Evolutionary conservation across 305 asterid genomes (phyloP).

Genomic region (Petunia hybrid): DNA sequence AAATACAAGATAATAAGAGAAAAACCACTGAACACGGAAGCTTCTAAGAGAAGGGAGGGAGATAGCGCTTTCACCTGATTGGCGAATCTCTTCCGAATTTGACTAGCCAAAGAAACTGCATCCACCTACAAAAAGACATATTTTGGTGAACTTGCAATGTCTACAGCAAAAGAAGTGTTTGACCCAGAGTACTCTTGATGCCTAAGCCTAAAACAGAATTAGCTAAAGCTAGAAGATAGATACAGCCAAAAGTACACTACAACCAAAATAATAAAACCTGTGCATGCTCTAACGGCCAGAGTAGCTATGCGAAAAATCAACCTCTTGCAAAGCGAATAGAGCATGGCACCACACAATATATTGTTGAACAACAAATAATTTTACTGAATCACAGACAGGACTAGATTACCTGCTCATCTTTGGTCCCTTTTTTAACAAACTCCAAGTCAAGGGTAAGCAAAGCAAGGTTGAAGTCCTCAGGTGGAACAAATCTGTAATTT

Average conservation of each 20-base stretch:
- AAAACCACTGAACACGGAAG: background rate
- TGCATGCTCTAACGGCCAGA: conserved; percentile 11
- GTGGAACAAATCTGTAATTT: conserved; percentile 72
- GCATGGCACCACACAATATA: conserved; percentile 4
- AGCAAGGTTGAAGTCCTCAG: conserved; percentile 82
- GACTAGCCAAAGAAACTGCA: conserved; percentile 76
- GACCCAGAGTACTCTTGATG: background rate
- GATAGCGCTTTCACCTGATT: conserved; percentile 65
- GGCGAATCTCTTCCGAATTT: conserved; percentile 69
- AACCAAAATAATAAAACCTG: background rate
- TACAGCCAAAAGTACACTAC: conserved; percentile 23
- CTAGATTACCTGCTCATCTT: conserved; percentile 79
- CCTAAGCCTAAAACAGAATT: conserved; percentile 9
- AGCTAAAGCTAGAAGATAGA: conserved; percentile 13
- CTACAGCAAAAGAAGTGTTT: conserved; percentile 29
- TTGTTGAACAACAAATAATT: background rate
- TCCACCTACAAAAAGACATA: conserved; percentile 69
- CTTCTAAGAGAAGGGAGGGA: background rate
- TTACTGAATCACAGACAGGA: background rate
- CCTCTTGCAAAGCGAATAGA: background rate
- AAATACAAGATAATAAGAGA: background rate
- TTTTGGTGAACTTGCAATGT: conserved; percentile 35
- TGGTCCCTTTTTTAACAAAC: conserved; percentile 90
- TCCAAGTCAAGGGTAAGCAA: conserved; percentile 91
- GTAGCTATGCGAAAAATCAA: background rate